Percentiles rank a stretch among this genome's conserved stretches.
phyloP scores from a whole-genome alignment of 768 basidiomycete genomes.

The Baorangia bicolor region DNA sequence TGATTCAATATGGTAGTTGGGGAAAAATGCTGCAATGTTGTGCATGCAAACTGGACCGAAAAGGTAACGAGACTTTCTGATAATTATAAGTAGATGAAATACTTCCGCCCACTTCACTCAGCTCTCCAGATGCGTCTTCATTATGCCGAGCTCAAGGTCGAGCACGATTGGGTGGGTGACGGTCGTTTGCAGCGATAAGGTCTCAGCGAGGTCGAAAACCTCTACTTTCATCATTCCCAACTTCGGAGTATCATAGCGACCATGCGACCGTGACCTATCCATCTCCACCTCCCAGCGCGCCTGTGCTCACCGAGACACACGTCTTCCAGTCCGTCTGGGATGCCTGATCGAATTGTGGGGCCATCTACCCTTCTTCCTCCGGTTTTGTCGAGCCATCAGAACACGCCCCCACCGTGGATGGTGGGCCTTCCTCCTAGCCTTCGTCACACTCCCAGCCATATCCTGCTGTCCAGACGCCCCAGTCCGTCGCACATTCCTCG shows the following conservation, averaged over 20 bases:
- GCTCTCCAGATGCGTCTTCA: slow-evolving; percentile 66
- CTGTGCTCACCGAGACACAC: slow-evolving; percentile 6
- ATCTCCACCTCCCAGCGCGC: neutral
- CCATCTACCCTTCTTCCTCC: slow-evolving; percentile 1
- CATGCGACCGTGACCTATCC: neutral
- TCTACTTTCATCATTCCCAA: slow-evolving; percentile 76
- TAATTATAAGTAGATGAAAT: too few species aligned
- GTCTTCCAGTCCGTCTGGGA: slow-evolving; percentile 4
- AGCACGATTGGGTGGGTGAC: slow-evolving; percentile 71
- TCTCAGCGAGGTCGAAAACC: slow-evolving; percentile 78
- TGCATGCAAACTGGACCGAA: too few species aligned
- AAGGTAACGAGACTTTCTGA: too few species aligned
- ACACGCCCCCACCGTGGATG: neutral
- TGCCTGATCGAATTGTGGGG: slow-evolving; percentile 15
- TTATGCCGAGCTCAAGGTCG: slow-evolving; percentile 76
- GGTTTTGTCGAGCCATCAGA: slow-evolving; percentile 1
- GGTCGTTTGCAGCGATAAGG: slow-evolving; percentile 58
- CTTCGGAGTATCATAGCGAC: slow-evolving; percentile 32
- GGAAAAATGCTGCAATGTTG: too few species aligned
- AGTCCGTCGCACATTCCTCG: neutral
- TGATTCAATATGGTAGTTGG: too few species aligned
- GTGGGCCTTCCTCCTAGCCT: too few species aligned
- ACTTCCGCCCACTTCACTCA: neutral
- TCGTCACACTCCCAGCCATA: neutral
- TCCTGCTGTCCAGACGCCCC: neutral